Percentiles rank a stretch among this genome's conserved stretches.
Conservation (phyloP, 768 basidiomycete genomes). For the Lentinula boryana region DNA sequence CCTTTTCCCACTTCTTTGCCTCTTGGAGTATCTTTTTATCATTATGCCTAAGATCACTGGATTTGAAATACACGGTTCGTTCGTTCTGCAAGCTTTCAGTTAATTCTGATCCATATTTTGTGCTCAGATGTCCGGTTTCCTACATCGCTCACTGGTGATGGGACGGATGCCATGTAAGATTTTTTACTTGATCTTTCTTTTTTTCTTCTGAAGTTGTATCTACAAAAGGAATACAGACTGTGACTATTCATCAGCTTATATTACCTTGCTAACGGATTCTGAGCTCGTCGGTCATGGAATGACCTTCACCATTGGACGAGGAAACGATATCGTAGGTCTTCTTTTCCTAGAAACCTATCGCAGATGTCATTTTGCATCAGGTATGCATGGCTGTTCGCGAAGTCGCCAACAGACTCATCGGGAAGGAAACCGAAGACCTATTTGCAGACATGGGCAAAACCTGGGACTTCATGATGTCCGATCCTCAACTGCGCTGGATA, state of each 20-base stretch:
- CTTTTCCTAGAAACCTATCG: not conserved
- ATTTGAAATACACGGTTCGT: constrained; percentile 27
- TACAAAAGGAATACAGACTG: constrained; percentile 81
- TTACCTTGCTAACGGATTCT: constrained; percentile 70
- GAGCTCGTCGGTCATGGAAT: constrained; percentile 84
- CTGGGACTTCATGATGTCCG: constrained; percentile 82
- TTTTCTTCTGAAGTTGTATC: not conserved
- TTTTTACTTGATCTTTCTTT: not conserved
- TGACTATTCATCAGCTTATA: constrained; percentile 93
- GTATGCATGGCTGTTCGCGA: constrained; percentile 78
- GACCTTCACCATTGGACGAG: constrained; percentile 93
- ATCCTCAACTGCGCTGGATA: constrained; percentile 92
- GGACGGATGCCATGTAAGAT: constrained; percentile 83
- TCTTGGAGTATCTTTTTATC: not conserved
- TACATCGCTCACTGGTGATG: constrained; percentile 86
- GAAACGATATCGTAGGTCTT: constrained; percentile 78
- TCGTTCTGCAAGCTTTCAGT: not conserved
- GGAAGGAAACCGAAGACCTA: constrained; percentile 73
- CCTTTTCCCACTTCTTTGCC: not conserved
- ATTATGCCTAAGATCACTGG: constrained; percentile 28
- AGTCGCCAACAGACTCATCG: constrained; percentile 77
- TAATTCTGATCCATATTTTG: not conserved
- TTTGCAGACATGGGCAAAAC: constrained; percentile 89
- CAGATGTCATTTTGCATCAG: constrained; percentile 24
- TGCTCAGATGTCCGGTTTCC: constrained; percentile 82